A percentile compares a stretch with the other conserved stretches of the same genome.
These are phyloP conservation scores for Podospora australis DNA, from an alignment of 495 filamentous ascomycete genomes.

Conservation along the genomic window DNA sequence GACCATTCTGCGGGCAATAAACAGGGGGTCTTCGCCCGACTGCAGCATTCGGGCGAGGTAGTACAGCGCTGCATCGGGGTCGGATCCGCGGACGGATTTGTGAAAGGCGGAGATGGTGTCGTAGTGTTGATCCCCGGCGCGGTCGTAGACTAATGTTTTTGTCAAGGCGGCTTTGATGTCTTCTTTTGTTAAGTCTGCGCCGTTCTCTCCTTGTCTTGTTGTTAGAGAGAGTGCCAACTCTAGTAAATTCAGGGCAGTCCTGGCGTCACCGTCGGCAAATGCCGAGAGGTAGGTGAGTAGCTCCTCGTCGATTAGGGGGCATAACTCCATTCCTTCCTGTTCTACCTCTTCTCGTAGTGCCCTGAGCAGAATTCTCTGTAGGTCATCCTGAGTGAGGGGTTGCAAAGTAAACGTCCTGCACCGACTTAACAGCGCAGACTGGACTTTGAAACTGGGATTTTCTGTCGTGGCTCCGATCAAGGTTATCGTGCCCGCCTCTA, in stretches of 20 bases:
- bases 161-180: slow-evolving; percentile 74
- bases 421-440: slow-evolving; percentile 78
- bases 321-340: slow-evolving; percentile 22
- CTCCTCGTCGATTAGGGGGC: slow-evolving; percentile 65
- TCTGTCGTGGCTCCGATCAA: slow-evolving; percentile 95
- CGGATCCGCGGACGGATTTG: slow-evolving; percentile 83
- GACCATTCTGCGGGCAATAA: slow-evolving; percentile 84
- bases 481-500: slow-evolving; percentile 85
- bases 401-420: slow-evolving; percentile 84
- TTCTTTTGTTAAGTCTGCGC: slow-evolving; percentile 46
- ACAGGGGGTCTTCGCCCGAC: slow-evolving; percentile 89
- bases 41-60: slow-evolving; percentile 96
- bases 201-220: slow-evolving; percentile 19
- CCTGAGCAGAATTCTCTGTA: slow-evolving; percentile 64
- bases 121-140: slow-evolving; percentile 91
- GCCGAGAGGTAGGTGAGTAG: slow-evolving; percentile 72
- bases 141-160: slow-evolving; percentile 88
- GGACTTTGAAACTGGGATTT: slow-evolving; percentile 92
- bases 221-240: slow-evolving; percentile 69
- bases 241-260: slow-evolving; percentile 86
- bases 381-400: slow-evolving; percentile 63
- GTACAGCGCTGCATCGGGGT: slow-evolving; percentile 82
- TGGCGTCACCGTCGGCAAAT: slow-evolving; percentile 86
- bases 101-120: slow-evolving; percentile 96
- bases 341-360: slow-evolving; percentile 57